Conservation (phyloP, 805 yeast species). For the Candida ponderosae region DNA sequence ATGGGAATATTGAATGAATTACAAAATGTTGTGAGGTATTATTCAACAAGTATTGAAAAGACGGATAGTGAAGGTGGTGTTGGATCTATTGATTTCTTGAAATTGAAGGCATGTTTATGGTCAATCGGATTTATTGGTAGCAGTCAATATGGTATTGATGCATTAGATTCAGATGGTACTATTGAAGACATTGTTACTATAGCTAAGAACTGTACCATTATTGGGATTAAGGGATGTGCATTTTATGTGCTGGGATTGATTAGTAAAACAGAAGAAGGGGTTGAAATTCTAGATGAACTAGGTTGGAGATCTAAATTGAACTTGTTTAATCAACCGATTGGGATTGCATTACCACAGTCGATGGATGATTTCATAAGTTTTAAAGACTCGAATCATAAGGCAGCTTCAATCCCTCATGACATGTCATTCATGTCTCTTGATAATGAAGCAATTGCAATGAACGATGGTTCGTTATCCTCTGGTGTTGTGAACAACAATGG, state of each 20-base stretch:
- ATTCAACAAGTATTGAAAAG: constrained; percentile 18
- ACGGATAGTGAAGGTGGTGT: constrained; percentile 16
- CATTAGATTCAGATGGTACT: constrained; percentile 45
- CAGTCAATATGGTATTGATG: constrained; percentile 56
- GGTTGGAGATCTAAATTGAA: constrained; percentile 59
- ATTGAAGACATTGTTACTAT: constrained; percentile 47
- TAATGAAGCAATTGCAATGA: neutral
- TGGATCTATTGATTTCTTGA: constrained; percentile 26
- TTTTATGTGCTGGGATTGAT: constrained; percentile 72
- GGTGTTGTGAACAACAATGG: too few relatives aligned
- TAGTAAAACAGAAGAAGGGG: constrained; percentile 67
- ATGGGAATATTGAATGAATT: constrained; percentile 38
- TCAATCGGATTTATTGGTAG: constrained; percentile 79
- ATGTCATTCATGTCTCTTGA: neutral
- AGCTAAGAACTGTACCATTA: constrained; percentile 36
- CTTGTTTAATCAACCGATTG: constrained; percentile 33
- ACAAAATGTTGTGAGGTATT: constrained; percentile 25
- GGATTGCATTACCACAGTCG: constrained; percentile 32
- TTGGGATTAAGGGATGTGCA: constrained; percentile 69
- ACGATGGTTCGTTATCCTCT: neutral
- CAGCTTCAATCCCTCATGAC: neutral
- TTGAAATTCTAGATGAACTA: constrained; percentile 74
- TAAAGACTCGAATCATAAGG: neutral
- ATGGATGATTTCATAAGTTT: constrained; percentile 22
- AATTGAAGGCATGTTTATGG: constrained; percentile 77